Conservation (phyloP, 208 protist genomes). For the Acanthamoeba sp. region DNA sequence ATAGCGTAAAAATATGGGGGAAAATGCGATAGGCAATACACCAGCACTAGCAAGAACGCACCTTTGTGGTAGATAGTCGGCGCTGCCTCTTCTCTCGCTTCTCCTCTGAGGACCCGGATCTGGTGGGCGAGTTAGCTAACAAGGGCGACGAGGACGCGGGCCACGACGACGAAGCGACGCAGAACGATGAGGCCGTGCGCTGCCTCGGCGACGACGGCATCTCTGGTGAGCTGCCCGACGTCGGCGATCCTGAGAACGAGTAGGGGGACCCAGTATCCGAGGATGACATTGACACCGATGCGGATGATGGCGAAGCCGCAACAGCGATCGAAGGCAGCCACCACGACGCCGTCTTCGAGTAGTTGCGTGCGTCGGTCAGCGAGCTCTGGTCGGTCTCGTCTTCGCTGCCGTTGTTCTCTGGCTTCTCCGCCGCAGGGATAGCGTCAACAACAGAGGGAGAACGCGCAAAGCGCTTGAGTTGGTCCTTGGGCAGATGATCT, state of each 20-base stretch:
- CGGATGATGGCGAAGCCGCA: neutral
- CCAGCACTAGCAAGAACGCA: neutral
- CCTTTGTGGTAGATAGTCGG: too few relatives aligned
- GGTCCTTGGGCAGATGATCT: neutral
- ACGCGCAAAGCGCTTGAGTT: neutral
- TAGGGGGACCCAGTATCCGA: neutral
- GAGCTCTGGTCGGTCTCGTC: neutral
- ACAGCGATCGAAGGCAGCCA: constrained; percentile 60
- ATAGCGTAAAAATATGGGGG: too few relatives aligned
- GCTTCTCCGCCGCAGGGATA: neutral
- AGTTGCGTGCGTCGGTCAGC: constrained; percentile 25
- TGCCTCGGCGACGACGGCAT: neutral
- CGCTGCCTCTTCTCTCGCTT: neutral
- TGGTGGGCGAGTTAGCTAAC: neutral
- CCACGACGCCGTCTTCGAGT: constrained; percentile 54
- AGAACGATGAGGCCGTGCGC: constrained; percentile 1
- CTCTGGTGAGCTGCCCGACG: neutral
- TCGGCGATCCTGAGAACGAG: neutral
- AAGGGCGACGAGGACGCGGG: neutral
- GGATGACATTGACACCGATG: neutral
- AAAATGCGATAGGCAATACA: too few relatives aligned
- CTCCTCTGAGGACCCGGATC: neutral
- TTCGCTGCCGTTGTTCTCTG: too few relatives aligned
- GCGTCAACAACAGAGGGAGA: neutral
- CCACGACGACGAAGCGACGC: neutral